Evolutionary conservation across 257 asterid species (phyloP), one percentile per base, ranked within the genome.

Genomic region (Solanum neorickii): DNA sequence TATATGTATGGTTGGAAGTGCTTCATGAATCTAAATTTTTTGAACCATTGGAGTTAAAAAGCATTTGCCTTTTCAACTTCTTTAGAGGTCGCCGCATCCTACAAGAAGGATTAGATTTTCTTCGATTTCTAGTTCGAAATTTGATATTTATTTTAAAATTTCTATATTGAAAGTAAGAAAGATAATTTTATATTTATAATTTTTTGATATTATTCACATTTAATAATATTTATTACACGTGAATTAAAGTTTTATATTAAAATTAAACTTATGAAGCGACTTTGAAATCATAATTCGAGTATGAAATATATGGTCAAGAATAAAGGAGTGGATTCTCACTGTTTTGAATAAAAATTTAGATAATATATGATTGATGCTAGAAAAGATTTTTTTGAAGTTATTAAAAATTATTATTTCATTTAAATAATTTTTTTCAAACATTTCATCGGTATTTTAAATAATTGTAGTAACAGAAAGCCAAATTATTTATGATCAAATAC

Each of bases 1-100:
- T 3, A 18, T 47, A 25, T 49, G 29, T 10, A 47, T 47, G 69
- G 85, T 80, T 29, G 41, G 5, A 47, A 15, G 66, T 47, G 68
- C 69, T 80, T 49, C 31, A 37, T 74, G 49, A 47, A 46, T 47
- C 27, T 80, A 15, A 47, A 47, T 25, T 76, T 25, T 76, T 39
- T 44, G 25, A 78, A 25, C 68, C 68, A 80, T 80, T 80, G 42
- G 16, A 77, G 8, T n/a, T 77, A n/a, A 77, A 33, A 20, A 73
- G 82, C 44, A 21, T 74, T 47, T 80, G 69, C 85, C 85, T 6
- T 80, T 5, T 80, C 85, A 80, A 12, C 9, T 47, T 80, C 85
- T 80, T 18, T 80, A 80, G 29, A 29, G 69, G 85, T 20, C 18
- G 18, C 69, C 31, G 52, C 52, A 37, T 73, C 1, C 39, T 37